Conservation (phyloP, 2,329 filamentous ascomycete species). For the Didymella segeticola region DNA sequence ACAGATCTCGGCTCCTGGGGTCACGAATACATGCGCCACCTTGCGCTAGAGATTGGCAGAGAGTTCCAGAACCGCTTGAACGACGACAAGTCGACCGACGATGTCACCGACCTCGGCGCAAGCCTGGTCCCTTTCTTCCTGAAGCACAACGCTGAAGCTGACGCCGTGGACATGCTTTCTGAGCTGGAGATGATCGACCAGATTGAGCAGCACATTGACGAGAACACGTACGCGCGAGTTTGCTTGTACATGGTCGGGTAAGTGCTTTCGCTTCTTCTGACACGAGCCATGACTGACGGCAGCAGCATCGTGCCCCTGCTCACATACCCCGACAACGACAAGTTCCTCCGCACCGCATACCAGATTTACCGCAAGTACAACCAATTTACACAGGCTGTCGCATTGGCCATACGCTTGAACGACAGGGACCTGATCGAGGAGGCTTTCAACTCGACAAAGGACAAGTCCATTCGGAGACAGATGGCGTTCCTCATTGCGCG, state of each 20-base stretch:
- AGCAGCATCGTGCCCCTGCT: slow-evolving; percentile 90
- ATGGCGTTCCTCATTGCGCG: slow-evolving; percentile 91
- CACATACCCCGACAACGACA: slow-evolving; percentile 96
- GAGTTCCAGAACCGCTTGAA: slow-evolving; percentile 89
- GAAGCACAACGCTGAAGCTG: slow-evolving; percentile 96
- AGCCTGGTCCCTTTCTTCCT: slow-evolving; percentile 92
- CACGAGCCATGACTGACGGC: slow-evolving; percentile 26
- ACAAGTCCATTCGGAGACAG: slow-evolving; percentile 87
- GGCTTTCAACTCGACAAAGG: slow-evolving; percentile 80
- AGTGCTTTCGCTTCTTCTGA: slow-evolving; percentile 3
- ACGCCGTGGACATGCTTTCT: slow-evolving; percentile 95
- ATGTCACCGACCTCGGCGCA: slow-evolving; percentile 83
- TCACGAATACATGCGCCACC: slow-evolving; percentile 95
- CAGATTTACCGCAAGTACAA: slow-evolving; percentile 93
- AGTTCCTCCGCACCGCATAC: slow-evolving; percentile 91
- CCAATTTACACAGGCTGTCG: slow-evolving; percentile 90
- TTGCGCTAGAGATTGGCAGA: slow-evolving; percentile 93
- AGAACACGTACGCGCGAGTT: slow-evolving; percentile 90
- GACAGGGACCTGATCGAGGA: slow-evolving; percentile 81
- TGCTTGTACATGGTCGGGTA: slow-evolving; percentile 93
- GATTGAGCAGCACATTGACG: slow-evolving; percentile 86
- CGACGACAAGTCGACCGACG: slow-evolving; percentile 81
- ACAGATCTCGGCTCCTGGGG: slow-evolving; percentile 97
- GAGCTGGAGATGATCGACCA: slow-evolving; percentile 97
- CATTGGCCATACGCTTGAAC: slow-evolving; percentile 91